A percentile compares a stretch with the other conserved stretches of the same genome.
These are phyloP conservation scores for Lachnellula hyalina DNA, from an alignment of 2,329 filamentous ascomycete species.

Conservation along the genomic window DNA sequence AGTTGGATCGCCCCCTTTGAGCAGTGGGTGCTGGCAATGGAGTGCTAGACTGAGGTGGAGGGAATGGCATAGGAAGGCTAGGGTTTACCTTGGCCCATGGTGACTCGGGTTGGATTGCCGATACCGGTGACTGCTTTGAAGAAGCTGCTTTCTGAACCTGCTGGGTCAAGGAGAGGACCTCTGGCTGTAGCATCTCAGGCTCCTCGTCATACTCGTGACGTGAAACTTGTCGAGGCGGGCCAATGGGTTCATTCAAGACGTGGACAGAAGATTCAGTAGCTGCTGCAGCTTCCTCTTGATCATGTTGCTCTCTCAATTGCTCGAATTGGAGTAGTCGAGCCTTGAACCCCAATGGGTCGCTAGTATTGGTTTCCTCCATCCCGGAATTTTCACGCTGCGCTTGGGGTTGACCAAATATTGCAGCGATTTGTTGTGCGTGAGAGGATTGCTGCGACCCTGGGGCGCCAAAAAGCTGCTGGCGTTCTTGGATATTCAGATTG, in stretches of 20 bases:
- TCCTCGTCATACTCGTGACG: constrained; percentile 18
- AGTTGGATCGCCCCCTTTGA: constrained; percentile 75
- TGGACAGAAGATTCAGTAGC: constrained; percentile 14
- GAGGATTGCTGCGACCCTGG: constrained; percentile 18
- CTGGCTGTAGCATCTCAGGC: constrained; percentile 34
- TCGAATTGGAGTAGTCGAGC: constrained; percentile 76
- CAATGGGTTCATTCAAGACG: constrained; percentile 32
- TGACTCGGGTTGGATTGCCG: constrained; percentile 38
- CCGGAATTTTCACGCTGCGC: constrained; percentile 47
- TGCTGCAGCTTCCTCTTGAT: constrained; percentile 41
- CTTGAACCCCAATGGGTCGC: constrained; percentile 56
- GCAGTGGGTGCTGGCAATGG: constrained; percentile 85
- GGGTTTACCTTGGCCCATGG: constrained; percentile 56
- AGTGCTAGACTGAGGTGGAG: constrained; percentile 65
- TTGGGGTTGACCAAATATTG: constrained; percentile 26
- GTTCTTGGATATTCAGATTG: constrained; percentile 51
- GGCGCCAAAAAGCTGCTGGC: constrained; percentile 16
- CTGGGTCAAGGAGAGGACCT: constrained; percentile 68
- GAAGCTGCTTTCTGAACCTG: constrained; percentile 74
- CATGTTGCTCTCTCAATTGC: constrained; percentile 67
- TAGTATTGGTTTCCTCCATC: constrained; percentile 56
- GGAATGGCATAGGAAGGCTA: constrained; percentile 72
- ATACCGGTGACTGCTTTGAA: constrained; percentile 50
- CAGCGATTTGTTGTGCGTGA: constrained; percentile 28
- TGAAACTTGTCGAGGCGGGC: constrained; percentile 21